phyloP scores from a whole-genome alignment of 108 stramenopile species.

The Mediolabrus comicus region DNA sequence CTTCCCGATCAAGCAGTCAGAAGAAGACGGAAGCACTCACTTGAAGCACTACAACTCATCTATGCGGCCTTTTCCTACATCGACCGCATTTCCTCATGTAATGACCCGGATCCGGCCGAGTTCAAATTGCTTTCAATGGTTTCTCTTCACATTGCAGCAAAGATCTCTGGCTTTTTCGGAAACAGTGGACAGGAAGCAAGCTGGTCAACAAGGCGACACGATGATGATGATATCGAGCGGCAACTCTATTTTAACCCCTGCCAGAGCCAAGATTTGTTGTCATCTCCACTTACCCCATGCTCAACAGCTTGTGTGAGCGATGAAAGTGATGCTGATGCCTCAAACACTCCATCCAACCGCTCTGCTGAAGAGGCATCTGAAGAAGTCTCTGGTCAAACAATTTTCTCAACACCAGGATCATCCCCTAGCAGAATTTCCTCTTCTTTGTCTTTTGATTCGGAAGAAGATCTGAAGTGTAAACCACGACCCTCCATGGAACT shows the following conservation, averaged over 20 bases:
- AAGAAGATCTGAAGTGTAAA: background rate
- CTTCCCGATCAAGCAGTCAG: background rate
- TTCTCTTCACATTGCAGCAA: conserved; percentile 1
- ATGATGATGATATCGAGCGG: background rate
- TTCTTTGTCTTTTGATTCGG: background rate
- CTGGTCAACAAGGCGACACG: background rate
- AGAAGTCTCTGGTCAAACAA: background rate
- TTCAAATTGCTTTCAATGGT: conserved; percentile 5
- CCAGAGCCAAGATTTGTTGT: background rate
- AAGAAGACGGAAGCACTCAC: background rate
- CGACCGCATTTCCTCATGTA: background rate
- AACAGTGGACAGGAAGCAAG: background rate
- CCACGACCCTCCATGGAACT: background rate
- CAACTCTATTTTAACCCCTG: background rate
- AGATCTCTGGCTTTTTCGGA: background rate
- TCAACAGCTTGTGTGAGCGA: background rate
- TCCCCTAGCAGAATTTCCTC: background rate
- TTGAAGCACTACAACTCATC: conserved; percentile 1
- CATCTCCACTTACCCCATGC: background rate
- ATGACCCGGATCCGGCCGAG: background rate
- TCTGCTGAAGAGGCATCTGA: background rate
- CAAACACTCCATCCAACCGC: background rate
- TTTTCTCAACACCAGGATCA: background rate
- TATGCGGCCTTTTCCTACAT: background rate
- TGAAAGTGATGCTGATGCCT: background rate